Evolutionary conservation across 495 filamentous ascomycete genomes (phyloP).

Genomic region (Penicillium angulare): DNA sequence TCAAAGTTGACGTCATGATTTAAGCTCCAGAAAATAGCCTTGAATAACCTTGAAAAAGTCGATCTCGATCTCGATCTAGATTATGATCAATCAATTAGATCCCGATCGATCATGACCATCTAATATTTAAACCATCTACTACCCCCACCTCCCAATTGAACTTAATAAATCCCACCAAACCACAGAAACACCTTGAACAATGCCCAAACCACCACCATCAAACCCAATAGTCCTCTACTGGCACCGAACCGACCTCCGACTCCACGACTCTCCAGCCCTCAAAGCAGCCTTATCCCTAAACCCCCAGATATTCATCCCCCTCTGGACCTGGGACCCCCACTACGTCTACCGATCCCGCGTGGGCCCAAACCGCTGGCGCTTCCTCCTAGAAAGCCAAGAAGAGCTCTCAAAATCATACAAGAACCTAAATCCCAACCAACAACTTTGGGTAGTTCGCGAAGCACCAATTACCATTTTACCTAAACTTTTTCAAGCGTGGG

Average conservation of each 20-base stretch:
- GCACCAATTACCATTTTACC: constrained; percentile 63
- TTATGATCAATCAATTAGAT: no score
- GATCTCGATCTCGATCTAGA: constrained; percentile 1
- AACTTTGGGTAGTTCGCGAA: constrained; percentile 65
- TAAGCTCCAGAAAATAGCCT: background rate
- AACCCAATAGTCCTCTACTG: constrained; percentile 63
- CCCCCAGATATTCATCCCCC: constrained; percentile 59
- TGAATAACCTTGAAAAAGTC: background rate
- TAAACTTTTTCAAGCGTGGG: constrained; percentile 67
- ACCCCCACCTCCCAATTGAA: background rate
- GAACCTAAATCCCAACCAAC: constrained; percentile 60
- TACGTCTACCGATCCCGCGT: constrained; percentile 68
- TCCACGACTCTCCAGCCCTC: constrained; percentile 69
- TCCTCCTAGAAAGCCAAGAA: constrained; percentile 64
- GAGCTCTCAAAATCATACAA: constrained; percentile 61
- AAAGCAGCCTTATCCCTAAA: constrained; percentile 62
- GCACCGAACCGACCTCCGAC: constrained; percentile 70
- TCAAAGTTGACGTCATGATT: no score
- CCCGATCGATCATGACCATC: no score
- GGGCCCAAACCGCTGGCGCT: constrained; percentile 66
- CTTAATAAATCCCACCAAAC: background rate
- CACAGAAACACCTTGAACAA: no score
- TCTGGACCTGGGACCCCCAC: constrained; percentile 73
- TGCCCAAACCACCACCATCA: background rate
- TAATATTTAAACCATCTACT: background rate